Percentiles rank a stretch among this genome's conserved stretches.
phyloP scores from a whole-genome alignment of 768 basidiomycete genomes.

The Amanita brunnescens region DNA sequence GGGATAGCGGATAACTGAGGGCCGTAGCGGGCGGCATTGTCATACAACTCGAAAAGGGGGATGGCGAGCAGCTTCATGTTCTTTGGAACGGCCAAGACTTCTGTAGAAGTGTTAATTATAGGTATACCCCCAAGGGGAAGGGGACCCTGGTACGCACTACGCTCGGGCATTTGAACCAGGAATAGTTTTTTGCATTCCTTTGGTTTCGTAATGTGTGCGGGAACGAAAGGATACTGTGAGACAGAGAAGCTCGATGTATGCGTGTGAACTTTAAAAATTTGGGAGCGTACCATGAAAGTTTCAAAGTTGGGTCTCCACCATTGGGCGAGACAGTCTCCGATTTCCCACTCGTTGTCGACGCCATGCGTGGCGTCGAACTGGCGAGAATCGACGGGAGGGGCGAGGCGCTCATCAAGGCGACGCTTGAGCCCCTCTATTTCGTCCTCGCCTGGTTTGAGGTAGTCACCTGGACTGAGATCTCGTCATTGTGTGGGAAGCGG shows the following conservation, averaged over 20 bases:
- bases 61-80: constrained; percentile 99
- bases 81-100: constrained; percentile 92
- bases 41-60: constrained; percentile 94
- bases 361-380: constrained; percentile 74
- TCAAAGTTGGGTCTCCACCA: constrained; percentile 99
- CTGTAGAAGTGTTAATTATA: constrained; percentile 29
- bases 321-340: constrained; percentile 92
- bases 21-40: constrained; percentile 92
- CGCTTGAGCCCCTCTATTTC: constrained; percentile 87
- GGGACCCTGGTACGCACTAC: constrained; percentile 50
- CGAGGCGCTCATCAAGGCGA: constrained; percentile 83
- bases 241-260: not conserved
- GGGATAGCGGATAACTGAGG: constrained; percentile 94
- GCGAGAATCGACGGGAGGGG: constrained; percentile 58
- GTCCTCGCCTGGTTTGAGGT: constrained; percentile 93
- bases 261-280: not conserved
- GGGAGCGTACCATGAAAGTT: constrained; percentile 89
- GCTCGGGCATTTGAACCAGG: constrained; percentile 91
- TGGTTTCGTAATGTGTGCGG: constrained; percentile 93
- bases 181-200: constrained; percentile 98
- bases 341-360: constrained; percentile 89
- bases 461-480: constrained; percentile 83
- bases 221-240: constrained; percentile 84
- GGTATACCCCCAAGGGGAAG: not conserved
- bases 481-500: not conserved